These are phyloP conservation scores for Diaporthe longicolla DNA, from an alignment of 2,329 filamentous ascomycete genomes.

Conservation along the genomic window DNA sequence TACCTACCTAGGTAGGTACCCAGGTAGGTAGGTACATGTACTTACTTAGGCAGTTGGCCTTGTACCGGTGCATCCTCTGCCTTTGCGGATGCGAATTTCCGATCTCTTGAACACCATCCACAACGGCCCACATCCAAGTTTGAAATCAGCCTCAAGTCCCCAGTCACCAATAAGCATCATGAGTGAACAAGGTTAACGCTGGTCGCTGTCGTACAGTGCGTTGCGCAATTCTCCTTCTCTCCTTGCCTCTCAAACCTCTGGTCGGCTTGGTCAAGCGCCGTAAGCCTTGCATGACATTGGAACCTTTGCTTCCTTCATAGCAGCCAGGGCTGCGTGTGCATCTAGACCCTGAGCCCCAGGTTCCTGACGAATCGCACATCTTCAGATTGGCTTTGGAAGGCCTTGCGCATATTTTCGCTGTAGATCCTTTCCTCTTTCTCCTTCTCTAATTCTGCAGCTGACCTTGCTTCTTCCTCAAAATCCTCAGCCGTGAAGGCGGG, in stretches of 20 bases:
- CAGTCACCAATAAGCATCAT: conserved; percentile 12
- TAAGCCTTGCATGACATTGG: background rate
- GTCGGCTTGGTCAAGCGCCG: conserved; percentile 7
- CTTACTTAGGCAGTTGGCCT: no score
- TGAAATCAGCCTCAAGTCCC: conserved; percentile 2
- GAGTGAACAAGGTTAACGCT: conserved; percentile 28
- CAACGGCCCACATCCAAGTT: conserved; percentile 4
- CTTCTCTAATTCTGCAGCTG: conserved; percentile 62
- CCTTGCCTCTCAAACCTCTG: background rate
- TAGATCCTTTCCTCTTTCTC: conserved; percentile 73
- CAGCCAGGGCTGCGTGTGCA: background rate
- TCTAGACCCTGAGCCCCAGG: conserved; percentile 64
- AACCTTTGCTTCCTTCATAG: conserved; percentile 1
- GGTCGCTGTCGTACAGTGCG: conserved; percentile 12
- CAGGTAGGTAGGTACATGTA: no score
- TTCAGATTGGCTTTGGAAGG: conserved; percentile 82
- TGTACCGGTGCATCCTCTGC: no score
- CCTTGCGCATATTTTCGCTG: conserved; percentile 79
- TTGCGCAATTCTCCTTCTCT: background rate
- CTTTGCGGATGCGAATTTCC: no score
- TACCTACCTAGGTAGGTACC: no score
- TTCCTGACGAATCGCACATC: conserved; percentile 82
- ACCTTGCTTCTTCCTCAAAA: conserved; percentile 63
- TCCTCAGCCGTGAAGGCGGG: conserved; percentile 64
- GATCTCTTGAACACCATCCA: background rate